Conservation (phyloP, 1,284 basidiomycete genomes). For the Rhodotorula sp. region DNA sequence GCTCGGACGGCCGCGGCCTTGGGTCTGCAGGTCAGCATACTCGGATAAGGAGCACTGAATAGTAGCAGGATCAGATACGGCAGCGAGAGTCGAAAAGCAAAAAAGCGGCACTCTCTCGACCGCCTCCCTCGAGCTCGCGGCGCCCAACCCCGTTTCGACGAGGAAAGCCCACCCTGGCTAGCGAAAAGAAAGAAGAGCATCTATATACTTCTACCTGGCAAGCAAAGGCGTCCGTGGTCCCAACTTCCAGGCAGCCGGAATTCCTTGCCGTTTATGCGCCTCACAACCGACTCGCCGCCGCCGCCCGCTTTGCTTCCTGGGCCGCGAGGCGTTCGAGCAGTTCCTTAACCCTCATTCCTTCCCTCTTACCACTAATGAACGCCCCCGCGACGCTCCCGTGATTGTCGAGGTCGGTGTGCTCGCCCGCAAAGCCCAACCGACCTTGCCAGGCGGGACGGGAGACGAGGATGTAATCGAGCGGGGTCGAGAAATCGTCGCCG, state of each 20-base stretch:
- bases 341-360: constrained; percentile 50
- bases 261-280: not conserved
- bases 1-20: no score
- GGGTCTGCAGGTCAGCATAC: no score
- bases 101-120: no score
- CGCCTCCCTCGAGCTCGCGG: no score
- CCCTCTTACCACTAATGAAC: constrained; percentile 51
- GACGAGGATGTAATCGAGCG: constrained; percentile 55
- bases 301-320: not conserved
- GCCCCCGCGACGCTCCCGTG: constrained; percentile 55
- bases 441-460: constrained; percentile 53
- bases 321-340: constrained; percentile 36
- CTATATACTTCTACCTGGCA: not conserved
- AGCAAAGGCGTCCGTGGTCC: no score
- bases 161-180: not conserved
- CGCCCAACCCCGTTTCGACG: no score
- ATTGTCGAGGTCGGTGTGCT: constrained; percentile 57
- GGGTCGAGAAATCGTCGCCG: constrained; percentile 49
- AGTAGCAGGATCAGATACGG: no score
- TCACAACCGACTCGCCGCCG: not conserved
- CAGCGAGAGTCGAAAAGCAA: no score
- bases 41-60: no score
- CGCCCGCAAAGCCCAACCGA: constrained; percentile 56
- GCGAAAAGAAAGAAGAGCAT: not conserved
- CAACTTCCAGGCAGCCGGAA: no score